Evolutionary conservation across 345 rosid genomes (phyloP).

Genomic region (Hevea brasiliensis): DNA sequence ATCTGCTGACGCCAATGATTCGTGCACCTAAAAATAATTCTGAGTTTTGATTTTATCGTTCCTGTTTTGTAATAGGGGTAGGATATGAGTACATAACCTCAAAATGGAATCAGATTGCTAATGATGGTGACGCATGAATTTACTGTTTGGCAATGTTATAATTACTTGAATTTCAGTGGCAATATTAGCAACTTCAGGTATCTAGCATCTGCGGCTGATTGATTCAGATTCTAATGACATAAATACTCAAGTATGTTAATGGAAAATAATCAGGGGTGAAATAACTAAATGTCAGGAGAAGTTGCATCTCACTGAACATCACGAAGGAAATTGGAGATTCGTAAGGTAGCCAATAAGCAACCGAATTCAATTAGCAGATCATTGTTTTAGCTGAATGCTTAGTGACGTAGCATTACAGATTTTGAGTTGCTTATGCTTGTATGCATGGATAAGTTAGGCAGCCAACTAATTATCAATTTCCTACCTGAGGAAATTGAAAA

Average conservation of each 20-base stretch:
- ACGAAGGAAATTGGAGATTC: background rate
- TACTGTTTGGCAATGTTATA: background rate
- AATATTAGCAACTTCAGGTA: background rate
- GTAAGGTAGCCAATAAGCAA: background rate
- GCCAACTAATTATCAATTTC: conserved; percentile 6
- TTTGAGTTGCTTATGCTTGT: background rate
- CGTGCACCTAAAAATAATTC: background rate
- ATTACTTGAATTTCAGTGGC: background rate
- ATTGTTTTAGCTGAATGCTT: conserved; percentile 1
- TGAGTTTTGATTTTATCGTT: background rate
- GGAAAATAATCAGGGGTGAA: background rate
- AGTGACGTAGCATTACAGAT: conserved; percentile 2
- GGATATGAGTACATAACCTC: background rate
- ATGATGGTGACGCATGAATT: background rate
- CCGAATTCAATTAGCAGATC: background rate
- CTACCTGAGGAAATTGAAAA: background rate
- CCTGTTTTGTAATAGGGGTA: background rate
- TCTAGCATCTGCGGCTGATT: background rate
- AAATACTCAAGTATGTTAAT: background rate
- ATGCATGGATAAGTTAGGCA: conserved; percentile 5
- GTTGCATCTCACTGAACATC: background rate
- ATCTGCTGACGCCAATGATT: background rate
- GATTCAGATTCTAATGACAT: background rate
- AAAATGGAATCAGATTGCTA: background rate
- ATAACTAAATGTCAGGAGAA: background rate